Evolutionary conservation across 2,329 filamentous ascomycete species (phyloP), one percentile per base, ranked within the genome.

Genomic region (Trichophyton benhamiae): DNA sequence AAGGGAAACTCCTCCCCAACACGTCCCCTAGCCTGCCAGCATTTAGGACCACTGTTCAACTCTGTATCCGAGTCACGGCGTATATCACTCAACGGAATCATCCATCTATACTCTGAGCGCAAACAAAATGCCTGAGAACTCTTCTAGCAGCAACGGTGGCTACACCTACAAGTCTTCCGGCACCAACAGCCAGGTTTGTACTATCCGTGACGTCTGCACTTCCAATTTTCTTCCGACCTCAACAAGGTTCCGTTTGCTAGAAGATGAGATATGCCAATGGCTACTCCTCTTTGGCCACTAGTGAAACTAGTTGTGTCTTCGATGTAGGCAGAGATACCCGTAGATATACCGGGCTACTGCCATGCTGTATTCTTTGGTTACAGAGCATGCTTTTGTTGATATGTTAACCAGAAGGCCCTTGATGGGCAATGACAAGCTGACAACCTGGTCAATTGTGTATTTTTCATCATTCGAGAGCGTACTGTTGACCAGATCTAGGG

Each of bases 131-230:
- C 27, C 60, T 42, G 52, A 58, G 17, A 58, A 58, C 17, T 22
- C 17, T 7, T 42, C 33, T 2, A 42, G 55, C 60, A 15, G 41
- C 44, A 57, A 41, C 42, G 63, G 64, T 55, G 64, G 66, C 57
- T 80, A 78, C 69, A 68, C 67, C 20, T 67, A 74, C 65, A 78
- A 67, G 30, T 69, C 72, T 63, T 76, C 72, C 61, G 85, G 86
- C 69, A 84, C 80, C 71, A 88, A 88, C 75, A 81, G 72, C 72
- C 77, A 84, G 77, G 84, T 85, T 74, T 63, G 71, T 65, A 3
- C 38, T 36, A 36, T 36, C 33, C 44, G 42, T 42, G 7, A 33
- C 17, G 33, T 22, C 22, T 33, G 30, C 15, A 30, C n/a, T 7
- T 46, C 33, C 20, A 20, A 48, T n/a, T 8, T 49, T 27, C 25